Evolutionary conservation across 179 eudicot genomes (phyloP), one percentile per base, ranked within the genome.

Genomic region (Corrigiola litoralis): DNA sequence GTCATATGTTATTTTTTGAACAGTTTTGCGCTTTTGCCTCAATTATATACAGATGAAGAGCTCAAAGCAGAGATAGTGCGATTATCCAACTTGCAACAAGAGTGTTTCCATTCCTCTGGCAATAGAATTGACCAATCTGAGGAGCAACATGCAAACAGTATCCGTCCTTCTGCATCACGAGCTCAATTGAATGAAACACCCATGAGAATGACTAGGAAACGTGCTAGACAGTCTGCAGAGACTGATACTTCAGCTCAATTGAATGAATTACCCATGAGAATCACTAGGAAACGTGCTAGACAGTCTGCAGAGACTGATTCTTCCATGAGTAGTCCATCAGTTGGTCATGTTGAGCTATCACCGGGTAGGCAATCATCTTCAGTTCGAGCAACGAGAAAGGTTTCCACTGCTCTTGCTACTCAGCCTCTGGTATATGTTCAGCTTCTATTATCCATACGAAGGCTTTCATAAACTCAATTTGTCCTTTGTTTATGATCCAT

Each of bases 51-150:
- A 89, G 96, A 73, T 69, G 60, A 63, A 66, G 72, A 78, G 58
- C 84, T 89, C 64, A 67, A 75, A 48, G 80, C 78, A 69, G 90
- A 87, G 75, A 70, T 85, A 46, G 81, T 79, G 69, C 75, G 68
- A 63, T 76, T 85, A 18, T 69, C 52, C 28, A 69, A 73, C 52
- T 58, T 80, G 45, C 82, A 79, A 50, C 66, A 37, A 3, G 87
- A 78, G 65, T 75, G 64, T 51, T 62, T 63, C 40, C n/a, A n/a
- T n/a, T 48, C 45, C 52, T 57, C 50, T 69, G 48, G 69, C 70
- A 49, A 62, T 59, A 64, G 50, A 63, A 76, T 6, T 71, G 79
- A 66, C 52, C 71, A 60, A 58, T 67, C 7, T 50, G 82, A 72
- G 42, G 68, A 23, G 63, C 72, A 62, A 42, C 75, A 54, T 34